Percentiles rank a stretch among this genome's conserved stretches.
Evolutionary conservation across 495 filamentous ascomycete species (phyloP).

Genomic region (Aspergillus funiculosus): DNA sequence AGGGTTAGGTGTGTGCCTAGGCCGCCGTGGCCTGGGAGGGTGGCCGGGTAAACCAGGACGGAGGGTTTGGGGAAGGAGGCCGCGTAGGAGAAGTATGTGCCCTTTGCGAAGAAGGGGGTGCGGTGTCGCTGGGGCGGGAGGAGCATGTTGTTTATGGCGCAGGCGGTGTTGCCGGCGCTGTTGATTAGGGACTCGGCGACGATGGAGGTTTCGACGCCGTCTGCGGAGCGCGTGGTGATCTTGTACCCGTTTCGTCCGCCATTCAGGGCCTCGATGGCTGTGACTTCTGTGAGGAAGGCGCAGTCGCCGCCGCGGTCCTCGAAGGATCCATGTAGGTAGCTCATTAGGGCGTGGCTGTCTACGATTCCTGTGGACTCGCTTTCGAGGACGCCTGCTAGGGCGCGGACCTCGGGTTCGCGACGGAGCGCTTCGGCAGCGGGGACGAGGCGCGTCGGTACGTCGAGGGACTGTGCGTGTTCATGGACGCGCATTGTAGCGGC

Average conservation of each 20-base stretch:
- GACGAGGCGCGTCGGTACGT: constrained; percentile 70
- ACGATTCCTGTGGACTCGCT: constrained; percentile 83
- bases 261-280: constrained; percentile 48
- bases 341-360: constrained; percentile 81
- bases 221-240: constrained; percentile 46
- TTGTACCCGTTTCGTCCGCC: constrained; percentile 46
- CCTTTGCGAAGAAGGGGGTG: constrained; percentile 79
- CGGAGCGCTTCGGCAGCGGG: constrained; percentile 50
- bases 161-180: constrained; percentile 75
- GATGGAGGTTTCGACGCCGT: constrained; percentile 46
- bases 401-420: constrained; percentile 69
- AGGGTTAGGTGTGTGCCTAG: constrained; percentile 92
- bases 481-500: constrained; percentile 60
- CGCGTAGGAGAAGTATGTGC: constrained; percentile 87
- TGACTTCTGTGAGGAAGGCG: constrained; percentile 60
- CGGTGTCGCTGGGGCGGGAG: constrained; percentile 53
- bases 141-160: constrained; percentile 74
- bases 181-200: constrained; percentile 76
- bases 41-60: constrained; percentile 83
- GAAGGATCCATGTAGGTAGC: constrained; percentile 66
- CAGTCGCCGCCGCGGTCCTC: constrained; percentile 70
- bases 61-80: constrained; percentile 57
- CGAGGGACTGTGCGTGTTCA: constrained; percentile 56
- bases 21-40: constrained; percentile 70
- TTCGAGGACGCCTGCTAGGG: constrained; percentile 68